Evolutionary conservation across 306 rosid species (phyloP), one percentile per base, ranked within the genome.

Genomic region (Begonia peltatifolia): DNA sequence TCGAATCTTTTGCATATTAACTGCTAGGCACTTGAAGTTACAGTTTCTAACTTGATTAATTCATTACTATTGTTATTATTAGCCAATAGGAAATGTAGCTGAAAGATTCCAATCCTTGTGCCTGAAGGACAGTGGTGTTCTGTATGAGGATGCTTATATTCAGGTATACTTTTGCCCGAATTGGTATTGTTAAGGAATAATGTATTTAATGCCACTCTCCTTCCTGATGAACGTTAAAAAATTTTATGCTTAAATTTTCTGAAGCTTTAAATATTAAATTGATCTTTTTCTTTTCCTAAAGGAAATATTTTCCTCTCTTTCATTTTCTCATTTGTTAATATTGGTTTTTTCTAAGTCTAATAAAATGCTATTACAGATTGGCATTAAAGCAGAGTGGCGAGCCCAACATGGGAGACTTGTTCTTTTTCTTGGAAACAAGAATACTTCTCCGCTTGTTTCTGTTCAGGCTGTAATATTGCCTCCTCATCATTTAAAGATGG

Each of bases 321-420:
- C 38, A 9, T 30, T 25, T 25, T 30, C 38, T 30, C 38, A 5
- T 30, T 30, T 30, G 38, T 25, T 9, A 18, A 9, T 47, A 64
- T 48, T 71, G 23, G 54, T 47, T 30, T 12, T 59, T 10, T 38
- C 43, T 13, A 23, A 47, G 46, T 41, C 50, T 12, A 11, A 49
- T 30, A 30, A 30, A 5, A 59, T 35, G 14, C 61, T 14, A 52
- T 49, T 50, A 13, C 67, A 92, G 99, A 76, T 92, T 75, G 99
- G 99, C 64, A 70, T 86, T 66, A 87, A 92, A 72, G 93, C 99
- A 54, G 99, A 92, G 67, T 87, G 99, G 99, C 84, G 96, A 73
- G 70, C 72, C 53, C 85, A 83, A 68, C 93, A 79, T 6, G 99
- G 99, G 43, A 87, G 85, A 42, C 76, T 92, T 68, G 93, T 92